Percentiles rank a stretch among this genome's conserved stretches.
Evolutionary conservation across 257 asterid species (phyloP).

Genomic region (Nicotiana noctiflora): DNA sequence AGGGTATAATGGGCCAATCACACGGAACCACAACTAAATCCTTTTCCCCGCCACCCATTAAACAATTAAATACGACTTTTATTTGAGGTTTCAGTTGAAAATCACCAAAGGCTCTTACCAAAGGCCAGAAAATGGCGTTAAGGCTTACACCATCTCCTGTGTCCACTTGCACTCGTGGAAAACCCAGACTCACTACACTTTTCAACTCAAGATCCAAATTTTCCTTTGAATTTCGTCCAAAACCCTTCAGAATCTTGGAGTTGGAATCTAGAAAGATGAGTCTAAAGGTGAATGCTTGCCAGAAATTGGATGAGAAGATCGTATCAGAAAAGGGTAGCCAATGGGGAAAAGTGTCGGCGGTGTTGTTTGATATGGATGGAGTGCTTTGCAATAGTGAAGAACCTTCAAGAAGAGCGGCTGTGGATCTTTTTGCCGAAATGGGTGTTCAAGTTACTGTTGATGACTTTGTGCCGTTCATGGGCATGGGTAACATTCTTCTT

Average conservation of each 20-base stretch:
- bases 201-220: slow-evolving; percentile 28
- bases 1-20: slow-evolving; percentile 3
- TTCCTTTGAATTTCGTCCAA: slow-evolving; percentile 25
- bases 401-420: slow-evolving; percentile 83
- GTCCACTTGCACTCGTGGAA: slow-evolving; percentile 25
- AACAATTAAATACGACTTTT: background rate
- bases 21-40: background rate
- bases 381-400: slow-evolving; percentile 94
- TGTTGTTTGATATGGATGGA: slow-evolving; percentile 95
- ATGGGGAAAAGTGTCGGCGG: slow-evolving; percentile 94
- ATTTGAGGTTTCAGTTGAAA: background rate
- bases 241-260: slow-evolving; percentile 3
- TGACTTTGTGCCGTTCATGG: slow-evolving; percentile 91
- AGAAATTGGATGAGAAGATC: slow-evolving; percentile 55
- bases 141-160: slow-evolving; percentile 32
- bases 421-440: slow-evolving; percentile 87
- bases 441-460: slow-evolving; percentile 76
- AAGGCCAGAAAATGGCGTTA: slow-evolving; percentile 42
- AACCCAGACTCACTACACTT: slow-evolving; percentile 31
- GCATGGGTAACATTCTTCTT: slow-evolving; percentile 50
- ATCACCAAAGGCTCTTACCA: background rate
- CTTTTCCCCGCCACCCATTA: slow-evolving; percentile 14
- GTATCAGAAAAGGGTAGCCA: slow-evolving; percentile 32
- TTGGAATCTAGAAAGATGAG: slow-evolving; percentile 20
- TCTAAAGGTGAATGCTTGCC: slow-evolving; percentile 39